Conservation (phyloP, 345 rosid genomes). For the Mallotus nudiflorus region DNA sequence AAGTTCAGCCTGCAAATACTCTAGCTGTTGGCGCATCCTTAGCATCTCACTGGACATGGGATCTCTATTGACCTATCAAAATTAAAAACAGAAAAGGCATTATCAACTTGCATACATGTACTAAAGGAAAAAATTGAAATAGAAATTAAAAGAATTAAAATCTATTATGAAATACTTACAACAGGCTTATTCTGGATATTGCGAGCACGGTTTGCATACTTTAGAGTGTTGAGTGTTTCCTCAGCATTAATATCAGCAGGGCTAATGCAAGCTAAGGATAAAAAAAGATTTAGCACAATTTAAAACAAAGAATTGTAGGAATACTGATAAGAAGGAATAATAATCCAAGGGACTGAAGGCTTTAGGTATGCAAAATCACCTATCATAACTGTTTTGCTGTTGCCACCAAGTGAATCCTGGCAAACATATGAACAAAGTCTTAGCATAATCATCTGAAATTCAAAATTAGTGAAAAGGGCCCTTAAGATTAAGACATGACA, state of each 20-base stretch:
- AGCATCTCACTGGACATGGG: constrained; percentile 96
- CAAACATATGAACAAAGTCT: constrained; percentile 11
- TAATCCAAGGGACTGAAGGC: neutral
- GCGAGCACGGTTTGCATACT: constrained; percentile 99
- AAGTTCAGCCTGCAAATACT: constrained; percentile 95
- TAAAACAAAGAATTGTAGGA: too few species aligned
- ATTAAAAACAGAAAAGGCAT: constrained; percentile 9
- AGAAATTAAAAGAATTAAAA: neutral
- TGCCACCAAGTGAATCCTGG: constrained; percentile 99
- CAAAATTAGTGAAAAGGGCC: neutral
- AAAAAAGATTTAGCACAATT: constrained; percentile 3
- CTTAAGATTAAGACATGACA: neutral
- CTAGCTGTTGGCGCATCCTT: constrained; percentile 95
- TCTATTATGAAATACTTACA: constrained; percentile 52
- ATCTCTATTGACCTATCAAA: constrained; percentile 82
- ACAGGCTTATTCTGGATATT: constrained; percentile 96
- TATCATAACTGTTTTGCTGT: constrained; percentile 98
- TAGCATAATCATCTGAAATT: neutral
- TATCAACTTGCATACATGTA: neutral
- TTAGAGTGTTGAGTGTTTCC: constrained; percentile 94
- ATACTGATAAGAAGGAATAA: constrained; percentile 10
- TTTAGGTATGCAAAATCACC: constrained; percentile 43
- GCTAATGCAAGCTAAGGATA: constrained; percentile 89
- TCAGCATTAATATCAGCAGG: constrained; percentile 99
- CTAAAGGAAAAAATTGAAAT: neutral